Conservation (phyloP, 805 yeast genomes). For the Groenewaldozyma salmanticensis region DNA sequence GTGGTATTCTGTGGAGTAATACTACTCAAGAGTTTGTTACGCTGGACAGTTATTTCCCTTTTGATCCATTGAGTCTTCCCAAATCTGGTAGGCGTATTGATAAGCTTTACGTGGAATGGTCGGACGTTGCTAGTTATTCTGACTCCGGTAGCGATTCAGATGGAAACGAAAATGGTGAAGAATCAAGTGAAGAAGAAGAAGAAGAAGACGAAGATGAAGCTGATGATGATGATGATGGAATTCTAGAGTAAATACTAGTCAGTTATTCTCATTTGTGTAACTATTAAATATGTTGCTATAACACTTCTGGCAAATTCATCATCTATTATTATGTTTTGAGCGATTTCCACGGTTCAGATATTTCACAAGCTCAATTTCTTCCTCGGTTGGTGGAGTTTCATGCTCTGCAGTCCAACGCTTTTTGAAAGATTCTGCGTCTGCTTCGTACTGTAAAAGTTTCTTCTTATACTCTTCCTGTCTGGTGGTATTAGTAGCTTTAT, state of each 20-base stretch:
- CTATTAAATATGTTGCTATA: background rate
- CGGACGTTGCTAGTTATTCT: constrained; percentile 51
- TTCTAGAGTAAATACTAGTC: background rate
- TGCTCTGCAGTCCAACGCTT: constrained; percentile 31
- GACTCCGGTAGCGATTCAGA: constrained; percentile 22
- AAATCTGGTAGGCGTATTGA: constrained; percentile 45
- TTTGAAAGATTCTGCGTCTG: constrained; percentile 30
- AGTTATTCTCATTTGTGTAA: background rate
- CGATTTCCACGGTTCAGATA: constrained; percentile 7
- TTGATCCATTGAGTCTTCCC: constrained; percentile 78
- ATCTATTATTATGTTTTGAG: no score
- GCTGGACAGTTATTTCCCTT: constrained; percentile 92
- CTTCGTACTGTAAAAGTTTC: constrained; percentile 26
- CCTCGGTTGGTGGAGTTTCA: constrained; percentile 22
- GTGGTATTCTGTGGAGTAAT: constrained; percentile 13
- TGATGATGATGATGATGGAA: constrained; percentile 12
- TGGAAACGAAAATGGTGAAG: constrained; percentile 40
- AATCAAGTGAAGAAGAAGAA: constrained; percentile 28
- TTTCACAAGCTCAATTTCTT: constrained; percentile 18
- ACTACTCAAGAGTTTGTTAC: constrained; percentile 63
- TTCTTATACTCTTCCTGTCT: constrained; percentile 26
- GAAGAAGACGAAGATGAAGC: constrained; percentile 19
- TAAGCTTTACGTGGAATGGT: constrained; percentile 71
- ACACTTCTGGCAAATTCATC: background rate
- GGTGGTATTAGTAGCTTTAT: constrained; percentile 27